Conservation (phyloP, 192 early-diverging fungal genomes). For the Dimargaris xerosporica region DNA sequence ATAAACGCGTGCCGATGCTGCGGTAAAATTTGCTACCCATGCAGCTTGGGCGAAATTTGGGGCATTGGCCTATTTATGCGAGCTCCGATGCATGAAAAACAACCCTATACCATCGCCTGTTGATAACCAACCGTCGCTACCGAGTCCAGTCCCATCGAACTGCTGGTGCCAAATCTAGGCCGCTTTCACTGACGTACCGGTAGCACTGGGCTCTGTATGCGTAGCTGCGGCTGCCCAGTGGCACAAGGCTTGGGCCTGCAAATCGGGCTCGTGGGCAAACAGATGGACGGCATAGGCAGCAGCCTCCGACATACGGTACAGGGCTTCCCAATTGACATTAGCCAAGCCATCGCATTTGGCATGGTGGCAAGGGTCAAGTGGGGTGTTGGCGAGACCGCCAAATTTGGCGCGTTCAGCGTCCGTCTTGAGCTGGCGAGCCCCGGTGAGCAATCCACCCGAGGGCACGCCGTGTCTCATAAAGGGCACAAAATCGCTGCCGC, state of each 20-base stretch:
- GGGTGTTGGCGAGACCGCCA: conserved; percentile 44
- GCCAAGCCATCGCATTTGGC: conserved; percentile 46
- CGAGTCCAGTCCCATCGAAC: too few relatives aligned
- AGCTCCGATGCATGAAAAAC: too few relatives aligned
- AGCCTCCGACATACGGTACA: conserved; percentile 29
- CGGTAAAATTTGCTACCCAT: too few relatives aligned
- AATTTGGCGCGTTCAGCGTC: conserved; percentile 32
- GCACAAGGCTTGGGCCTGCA: too few relatives aligned
- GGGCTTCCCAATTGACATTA: conserved; percentile 42
- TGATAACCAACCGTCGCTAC: too few relatives aligned
- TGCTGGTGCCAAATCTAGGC: too few relatives aligned
- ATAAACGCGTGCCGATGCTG: neutral
- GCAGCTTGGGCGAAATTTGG: too few relatives aligned
- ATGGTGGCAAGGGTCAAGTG: conserved; percentile 55
- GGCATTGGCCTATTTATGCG: too few relatives aligned
- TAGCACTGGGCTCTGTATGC: too few relatives aligned
- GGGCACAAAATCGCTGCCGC: conserved; percentile 50
- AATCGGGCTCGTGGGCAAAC: neutral
- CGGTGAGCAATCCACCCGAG: conserved; percentile 45
- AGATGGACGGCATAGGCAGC: conserved; percentile 13
- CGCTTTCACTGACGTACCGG: too few relatives aligned
- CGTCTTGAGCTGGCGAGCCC: conserved; percentile 42
- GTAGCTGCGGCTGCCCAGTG: too few relatives aligned
- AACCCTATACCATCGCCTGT: too few relatives aligned
- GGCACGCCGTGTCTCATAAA: conserved; percentile 46